phyloP scores from a whole-genome alignment of 1,139 yeast genomes.

The Geotrichum europaeum region DNA sequence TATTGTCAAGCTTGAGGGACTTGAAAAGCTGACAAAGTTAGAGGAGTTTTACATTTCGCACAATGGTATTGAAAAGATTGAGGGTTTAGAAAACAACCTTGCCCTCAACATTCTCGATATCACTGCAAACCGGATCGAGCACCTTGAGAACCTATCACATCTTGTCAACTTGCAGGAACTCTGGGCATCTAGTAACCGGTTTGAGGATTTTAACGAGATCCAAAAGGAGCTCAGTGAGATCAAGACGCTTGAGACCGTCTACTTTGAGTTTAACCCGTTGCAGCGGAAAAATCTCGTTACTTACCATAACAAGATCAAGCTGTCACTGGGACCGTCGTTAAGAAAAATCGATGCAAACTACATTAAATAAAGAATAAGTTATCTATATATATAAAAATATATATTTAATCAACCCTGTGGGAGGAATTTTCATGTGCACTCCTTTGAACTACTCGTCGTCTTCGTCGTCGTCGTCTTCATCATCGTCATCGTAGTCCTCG shows the following conservation, averaged over 20 bases:
- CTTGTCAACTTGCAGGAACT: constrained; percentile 71
- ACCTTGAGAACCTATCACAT: constrained; percentile 61
- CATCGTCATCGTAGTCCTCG: constrained; percentile 34
- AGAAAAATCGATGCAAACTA: constrained; percentile 90
- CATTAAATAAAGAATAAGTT: constrained; percentile 16
- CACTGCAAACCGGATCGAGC: constrained; percentile 62
- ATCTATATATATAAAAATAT: background rate
- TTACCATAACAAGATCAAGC: constrained; percentile 73
- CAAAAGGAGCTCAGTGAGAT: constrained; percentile 58
- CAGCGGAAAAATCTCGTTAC: constrained; percentile 69
- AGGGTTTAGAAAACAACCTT: constrained; percentile 64
- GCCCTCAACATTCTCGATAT: constrained; percentile 75
- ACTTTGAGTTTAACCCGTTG: constrained; percentile 91
- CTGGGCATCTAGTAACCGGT: constrained; percentile 82
- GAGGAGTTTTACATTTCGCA: constrained; percentile 88
- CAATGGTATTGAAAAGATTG: constrained; percentile 70
- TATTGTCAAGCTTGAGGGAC: constrained; percentile 71
- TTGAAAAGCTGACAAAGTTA: constrained; percentile 61
- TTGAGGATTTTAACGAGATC: constrained; percentile 64
- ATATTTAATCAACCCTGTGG: background rate
- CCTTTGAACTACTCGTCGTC: constrained; percentile 12
- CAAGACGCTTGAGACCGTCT: constrained; percentile 74
- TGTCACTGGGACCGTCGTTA: constrained; percentile 68
- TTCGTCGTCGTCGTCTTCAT: constrained; percentile 21
- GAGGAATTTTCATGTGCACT: background rate